Percentiles rank a stretch among this genome's conserved stretches.
Evolutionary conservation across 176 grass and related monocot species (phyloP).

Genomic region (Hsuehochloa calcarea): DNA sequence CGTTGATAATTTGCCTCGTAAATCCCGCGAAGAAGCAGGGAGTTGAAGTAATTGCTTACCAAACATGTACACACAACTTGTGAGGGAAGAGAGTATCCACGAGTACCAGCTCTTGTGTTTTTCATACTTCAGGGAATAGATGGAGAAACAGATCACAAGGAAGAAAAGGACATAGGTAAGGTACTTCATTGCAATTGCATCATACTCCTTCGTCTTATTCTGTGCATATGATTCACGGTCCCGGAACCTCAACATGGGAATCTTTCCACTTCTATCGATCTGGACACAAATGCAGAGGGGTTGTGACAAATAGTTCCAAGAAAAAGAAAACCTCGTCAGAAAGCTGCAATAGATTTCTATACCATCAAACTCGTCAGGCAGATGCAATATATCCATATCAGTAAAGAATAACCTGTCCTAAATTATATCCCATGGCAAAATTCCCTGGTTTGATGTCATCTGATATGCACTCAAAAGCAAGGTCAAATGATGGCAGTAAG

Average conservation of each 20-base stretch:
- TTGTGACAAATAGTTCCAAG: background rate
- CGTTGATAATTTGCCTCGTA: background rate
- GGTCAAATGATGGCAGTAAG: background rate
- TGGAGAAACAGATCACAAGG: conserved; percentile 63
- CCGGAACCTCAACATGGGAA: conserved; percentile 81
- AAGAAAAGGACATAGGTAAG: conserved; percentile 85
- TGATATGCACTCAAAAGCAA: background rate
- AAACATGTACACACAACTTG: conserved; percentile 99
- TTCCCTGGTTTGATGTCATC: background rate
- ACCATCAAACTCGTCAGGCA: conserved; percentile 2
- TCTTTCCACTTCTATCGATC: conserved; percentile 89
- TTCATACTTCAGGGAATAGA: conserved; percentile 93
- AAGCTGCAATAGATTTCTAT: background rate
- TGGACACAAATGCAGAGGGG: conserved; percentile 28
- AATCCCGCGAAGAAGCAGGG: background rate
- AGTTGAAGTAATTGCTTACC: conserved; percentile 52
- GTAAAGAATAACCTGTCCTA: conserved; percentile 19
- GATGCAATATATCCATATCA: background rate
- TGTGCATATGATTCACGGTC: conserved; percentile 90
- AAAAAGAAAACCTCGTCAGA: background rate
- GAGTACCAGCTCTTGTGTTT: conserved; percentile 99
- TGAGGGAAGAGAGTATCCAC: conserved; percentile 98
- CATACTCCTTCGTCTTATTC: conserved; percentile 99
- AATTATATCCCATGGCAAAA: background rate
- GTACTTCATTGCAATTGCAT: conserved; percentile 97